phyloP scores from a whole-genome alignment of 805 yeast species.

The Candida stauntonica region DNA sequence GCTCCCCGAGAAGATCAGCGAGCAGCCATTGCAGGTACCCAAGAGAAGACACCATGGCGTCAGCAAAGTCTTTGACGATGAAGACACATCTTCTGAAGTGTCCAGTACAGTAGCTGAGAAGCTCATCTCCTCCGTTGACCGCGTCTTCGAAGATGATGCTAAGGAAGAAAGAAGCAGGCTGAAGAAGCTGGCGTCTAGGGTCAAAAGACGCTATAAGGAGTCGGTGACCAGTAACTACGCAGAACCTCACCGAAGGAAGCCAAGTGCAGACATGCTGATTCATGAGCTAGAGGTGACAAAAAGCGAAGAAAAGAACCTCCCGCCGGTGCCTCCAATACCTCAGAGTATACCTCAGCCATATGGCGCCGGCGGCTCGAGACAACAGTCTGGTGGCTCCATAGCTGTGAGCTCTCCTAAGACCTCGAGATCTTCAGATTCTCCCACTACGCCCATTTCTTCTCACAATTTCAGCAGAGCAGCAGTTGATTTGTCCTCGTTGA shows the following conservation, averaged over 20 bases:
- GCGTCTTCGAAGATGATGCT: slow-evolving; percentile 22
- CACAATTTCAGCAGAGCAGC: slow-evolving; percentile 6
- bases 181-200: slow-evolving; percentile 17
- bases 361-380: too few relatives aligned
- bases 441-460: too few relatives aligned
- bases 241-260: slow-evolving; percentile 6
- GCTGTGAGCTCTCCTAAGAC: too few relatives aligned
- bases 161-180: slow-evolving; percentile 20
- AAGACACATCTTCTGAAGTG: too few relatives aligned
- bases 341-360: too few relatives aligned
- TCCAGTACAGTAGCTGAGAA: slow-evolving; percentile 5
- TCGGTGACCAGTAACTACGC: slow-evolving; percentile 8
- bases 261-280: slow-evolving; percentile 7
- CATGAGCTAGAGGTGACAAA: slow-evolving; percentile 4
- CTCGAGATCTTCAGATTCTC: too few relatives aligned
- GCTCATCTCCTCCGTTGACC: slow-evolving; percentile 21
- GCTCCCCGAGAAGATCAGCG: slow-evolving; percentile 15
- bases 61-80: neutral
- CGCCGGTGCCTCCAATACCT: slow-evolving; percentile 4
- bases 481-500: slow-evolving; percentile 3
- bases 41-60: neutral
- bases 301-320: slow-evolving; percentile 4
- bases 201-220: slow-evolving; percentile 21
- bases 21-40: neutral
- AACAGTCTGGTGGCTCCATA: too few relatives aligned